Evolutionary conservation across 495 filamentous ascomycete genomes (phyloP).

Genomic region (Daldinia childiae): DNA sequence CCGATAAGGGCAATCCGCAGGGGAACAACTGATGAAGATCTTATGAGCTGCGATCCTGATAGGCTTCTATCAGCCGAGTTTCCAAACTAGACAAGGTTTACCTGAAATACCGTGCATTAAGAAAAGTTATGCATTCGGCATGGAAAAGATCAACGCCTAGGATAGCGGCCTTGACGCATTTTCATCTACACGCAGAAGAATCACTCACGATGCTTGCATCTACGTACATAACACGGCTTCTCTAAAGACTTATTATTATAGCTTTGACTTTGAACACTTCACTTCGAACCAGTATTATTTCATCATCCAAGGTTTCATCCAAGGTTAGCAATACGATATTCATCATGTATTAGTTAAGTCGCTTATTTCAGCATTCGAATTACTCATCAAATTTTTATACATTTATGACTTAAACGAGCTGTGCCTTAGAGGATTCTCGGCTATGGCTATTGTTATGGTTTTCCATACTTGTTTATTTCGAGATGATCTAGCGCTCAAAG

Average conservation of each 20-base stretch:
- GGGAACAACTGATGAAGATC: constrained; percentile 38
- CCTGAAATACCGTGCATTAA: constrained; percentile 34
- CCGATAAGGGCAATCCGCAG: constrained; percentile 42
- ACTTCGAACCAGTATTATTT: background rate
- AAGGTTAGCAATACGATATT: background rate
- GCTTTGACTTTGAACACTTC: background rate
- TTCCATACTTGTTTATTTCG: constrained; percentile 21
- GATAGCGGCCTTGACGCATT: constrained; percentile 10
- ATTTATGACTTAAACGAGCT: constrained; percentile 24
- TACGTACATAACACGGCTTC: constrained; percentile 24
- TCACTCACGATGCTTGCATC: constrained; percentile 26
- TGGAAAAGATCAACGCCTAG: constrained; percentile 27
- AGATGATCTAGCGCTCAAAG: constrained; percentile 18
- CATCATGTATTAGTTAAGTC: constrained; percentile 16
- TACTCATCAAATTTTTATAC: constrained; percentile 17
- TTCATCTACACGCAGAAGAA: constrained; percentile 2
- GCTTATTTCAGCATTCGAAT: constrained; percentile 28
- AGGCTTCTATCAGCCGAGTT: constrained; percentile 40
- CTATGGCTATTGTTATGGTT: constrained; percentile 13
- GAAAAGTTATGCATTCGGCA: constrained; percentile 37
- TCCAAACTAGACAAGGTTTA: constrained; percentile 21
- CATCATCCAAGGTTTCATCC: constrained; percentile 6
- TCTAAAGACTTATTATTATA: constrained; percentile 2
- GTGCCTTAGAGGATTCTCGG: constrained; percentile 12
- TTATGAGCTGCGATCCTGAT: constrained; percentile 37